Percentiles rank a stretch among this genome's conserved stretches.
phyloP scores from a whole-genome alignment of 2,329 filamentous ascomycete genomes.

The Aspergillus brunneoviolaceus region DNA sequence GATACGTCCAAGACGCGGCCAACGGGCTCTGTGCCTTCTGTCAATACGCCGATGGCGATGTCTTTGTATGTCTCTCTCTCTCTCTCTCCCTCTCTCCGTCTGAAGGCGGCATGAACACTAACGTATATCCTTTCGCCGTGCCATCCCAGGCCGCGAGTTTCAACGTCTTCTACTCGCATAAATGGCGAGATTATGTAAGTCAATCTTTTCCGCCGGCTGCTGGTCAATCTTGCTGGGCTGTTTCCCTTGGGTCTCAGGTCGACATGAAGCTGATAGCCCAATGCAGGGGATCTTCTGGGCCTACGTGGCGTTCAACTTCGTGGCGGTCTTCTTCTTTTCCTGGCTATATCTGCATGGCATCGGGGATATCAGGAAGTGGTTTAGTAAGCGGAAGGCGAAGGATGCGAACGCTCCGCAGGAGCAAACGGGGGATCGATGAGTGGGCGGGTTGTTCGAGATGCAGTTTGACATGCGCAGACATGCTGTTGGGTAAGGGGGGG shows the following conservation, averaged over 20 bases:
- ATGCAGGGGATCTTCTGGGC: slow-evolving; percentile 59
- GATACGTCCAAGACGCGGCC: slow-evolving; percentile 59
- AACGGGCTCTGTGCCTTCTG: slow-evolving; percentile 65
- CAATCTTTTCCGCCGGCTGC: background rate
- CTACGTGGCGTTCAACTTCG: slow-evolving; percentile 65
- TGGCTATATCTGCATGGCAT: slow-evolving; percentile 54
- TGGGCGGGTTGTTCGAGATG: background rate
- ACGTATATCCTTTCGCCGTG: background rate
- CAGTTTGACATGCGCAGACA: no score
- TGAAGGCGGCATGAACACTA: background rate
- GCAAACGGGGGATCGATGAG: background rate
- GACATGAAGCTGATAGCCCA: background rate
- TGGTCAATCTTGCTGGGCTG: no score
- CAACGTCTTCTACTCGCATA: slow-evolving; percentile 60
- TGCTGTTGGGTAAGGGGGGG: no score
- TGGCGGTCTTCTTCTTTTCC: slow-evolving; percentile 52
- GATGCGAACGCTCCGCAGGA: slow-evolving; percentile 6
- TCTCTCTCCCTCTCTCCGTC: background rate
- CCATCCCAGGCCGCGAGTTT: slow-evolving; percentile 45
- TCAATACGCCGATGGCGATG: slow-evolving; percentile 60
- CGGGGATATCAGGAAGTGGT: slow-evolving; percentile 31
- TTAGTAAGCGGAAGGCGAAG: slow-evolving; percentile 32
- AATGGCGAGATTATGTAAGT: slow-evolving; percentile 63
- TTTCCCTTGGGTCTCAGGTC: no score
- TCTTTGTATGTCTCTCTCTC: slow-evolving; percentile 50